Percentiles rank a stretch among this genome's conserved stretches.
Conservation (phyloP, 495 filamentous ascomycete genomes). For the Platismatia glauca region DNA sequence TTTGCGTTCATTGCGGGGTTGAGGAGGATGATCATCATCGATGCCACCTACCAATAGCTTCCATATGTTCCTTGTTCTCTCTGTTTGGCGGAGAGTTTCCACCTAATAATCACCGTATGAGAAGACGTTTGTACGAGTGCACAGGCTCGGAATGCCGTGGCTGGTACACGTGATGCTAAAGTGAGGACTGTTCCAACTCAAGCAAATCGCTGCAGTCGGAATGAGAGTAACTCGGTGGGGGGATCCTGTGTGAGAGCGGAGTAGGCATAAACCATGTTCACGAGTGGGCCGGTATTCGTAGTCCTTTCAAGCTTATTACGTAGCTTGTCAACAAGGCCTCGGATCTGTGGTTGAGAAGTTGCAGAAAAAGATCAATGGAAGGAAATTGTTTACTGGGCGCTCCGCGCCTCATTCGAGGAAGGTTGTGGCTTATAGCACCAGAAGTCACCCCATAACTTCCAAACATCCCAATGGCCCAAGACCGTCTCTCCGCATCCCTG, state of each 20-base stretch:
- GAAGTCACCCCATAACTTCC: conserved; percentile 22
- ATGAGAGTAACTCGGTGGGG: conserved; percentile 15
- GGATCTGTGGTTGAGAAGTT: conserved; percentile 32
- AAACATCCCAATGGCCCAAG: conserved; percentile 20
- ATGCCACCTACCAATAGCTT: too few relatives aligned
- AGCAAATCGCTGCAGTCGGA: conserved; percentile 1
- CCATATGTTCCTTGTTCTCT: too few relatives aligned
- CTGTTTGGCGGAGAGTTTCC: too few relatives aligned
- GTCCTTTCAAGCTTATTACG: not conserved
- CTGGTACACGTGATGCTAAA: too few relatives aligned
- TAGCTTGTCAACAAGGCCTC: conserved; percentile 11
- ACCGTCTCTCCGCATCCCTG: conserved; percentile 22
- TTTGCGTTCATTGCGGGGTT: too few relatives aligned
- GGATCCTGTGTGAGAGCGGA: conserved; percentile 14
- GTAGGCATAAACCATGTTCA: conserved; percentile 10
- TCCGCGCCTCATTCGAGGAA: conserved; percentile 30
- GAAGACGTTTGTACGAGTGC: too few relatives aligned
- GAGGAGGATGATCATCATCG: too few relatives aligned
- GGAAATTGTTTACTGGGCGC: conserved; percentile 36
- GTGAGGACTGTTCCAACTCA: conserved; percentile 6
- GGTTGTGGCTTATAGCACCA: conserved; percentile 22
- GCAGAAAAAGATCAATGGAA: conserved; percentile 32
- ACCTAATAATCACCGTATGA: too few relatives aligned
- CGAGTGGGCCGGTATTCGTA: not conserved
- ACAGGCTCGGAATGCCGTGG: conserved; percentile 2